Evolutionary conservation across 345 rosid genomes (phyloP).

Genomic region (Pistacia vera): DNA sequence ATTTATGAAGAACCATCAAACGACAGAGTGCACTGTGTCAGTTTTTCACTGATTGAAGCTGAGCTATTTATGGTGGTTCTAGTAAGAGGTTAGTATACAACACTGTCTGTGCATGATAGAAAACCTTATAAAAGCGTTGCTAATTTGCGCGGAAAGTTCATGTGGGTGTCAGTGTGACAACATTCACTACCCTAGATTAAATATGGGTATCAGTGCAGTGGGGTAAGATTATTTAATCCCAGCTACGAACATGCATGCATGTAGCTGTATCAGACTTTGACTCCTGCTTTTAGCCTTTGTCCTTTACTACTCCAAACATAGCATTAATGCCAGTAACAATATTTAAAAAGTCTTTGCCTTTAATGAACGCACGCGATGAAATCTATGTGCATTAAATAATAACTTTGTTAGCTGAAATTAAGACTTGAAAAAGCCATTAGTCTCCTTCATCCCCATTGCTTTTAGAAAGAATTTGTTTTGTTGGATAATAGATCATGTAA

Average conservation of each 20-base stretch:
- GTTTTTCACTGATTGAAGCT: not conserved
- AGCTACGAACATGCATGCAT: not conserved
- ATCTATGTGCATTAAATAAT: not conserved
- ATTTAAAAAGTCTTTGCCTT: not conserved
- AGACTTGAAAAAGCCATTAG: not conserved
- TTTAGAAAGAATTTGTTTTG: too few species aligned
- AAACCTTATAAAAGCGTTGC: not conserved
- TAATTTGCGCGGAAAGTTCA: not conserved
- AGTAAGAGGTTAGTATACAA: not conserved
- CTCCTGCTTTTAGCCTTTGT: not conserved
- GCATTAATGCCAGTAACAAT: conserved; percentile 2
- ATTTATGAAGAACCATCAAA: not conserved
- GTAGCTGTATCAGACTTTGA: conserved; percentile 3
- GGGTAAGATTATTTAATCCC: not conserved
- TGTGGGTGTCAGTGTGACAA: not conserved
- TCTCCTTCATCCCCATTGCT: not conserved
- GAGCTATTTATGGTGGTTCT: too few species aligned
- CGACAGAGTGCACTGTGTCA: not conserved
- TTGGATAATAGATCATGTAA: too few species aligned
- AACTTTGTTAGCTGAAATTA: not conserved
- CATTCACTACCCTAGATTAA: not conserved
- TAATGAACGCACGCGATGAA: not conserved
- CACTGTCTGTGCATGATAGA: not conserved
- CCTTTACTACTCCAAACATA: not conserved
- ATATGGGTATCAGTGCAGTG: conserved; percentile 11